Conservation (phyloP, 257 asterid species). For the Nicotiana benthamiana region DNA sequence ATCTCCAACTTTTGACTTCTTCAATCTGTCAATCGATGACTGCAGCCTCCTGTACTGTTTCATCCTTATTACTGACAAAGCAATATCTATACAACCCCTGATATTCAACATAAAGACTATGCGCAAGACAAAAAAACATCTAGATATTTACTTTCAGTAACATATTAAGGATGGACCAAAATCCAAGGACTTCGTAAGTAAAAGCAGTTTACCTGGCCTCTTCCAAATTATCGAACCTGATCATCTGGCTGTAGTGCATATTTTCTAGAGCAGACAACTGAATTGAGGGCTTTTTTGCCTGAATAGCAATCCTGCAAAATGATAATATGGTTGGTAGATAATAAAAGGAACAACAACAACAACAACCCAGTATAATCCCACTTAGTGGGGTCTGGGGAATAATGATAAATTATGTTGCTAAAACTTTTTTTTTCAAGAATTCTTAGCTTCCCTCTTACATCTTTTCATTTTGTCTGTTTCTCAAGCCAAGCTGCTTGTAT, state of each 20-base stretch:
- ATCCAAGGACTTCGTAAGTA: background rate
- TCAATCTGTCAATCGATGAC: slow-evolving; percentile 47
- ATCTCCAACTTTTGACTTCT: slow-evolving; percentile 36
- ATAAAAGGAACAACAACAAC: background rate
- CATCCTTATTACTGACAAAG: slow-evolving; percentile 2
- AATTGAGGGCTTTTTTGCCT: slow-evolving; percentile 48
- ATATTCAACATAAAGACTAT: background rate
- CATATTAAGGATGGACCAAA: slow-evolving; percentile 3
- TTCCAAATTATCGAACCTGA: slow-evolving; percentile 78
- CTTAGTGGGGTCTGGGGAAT: no score
- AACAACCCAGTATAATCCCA: no score
- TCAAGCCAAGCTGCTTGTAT: background rate
- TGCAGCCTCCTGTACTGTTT: slow-evolving; percentile 55
- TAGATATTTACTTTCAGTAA: background rate
- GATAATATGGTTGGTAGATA: background rate
- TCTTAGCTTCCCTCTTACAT: background rate
- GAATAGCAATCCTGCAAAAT: slow-evolving; percentile 54
- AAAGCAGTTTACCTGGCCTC: slow-evolving; percentile 56
- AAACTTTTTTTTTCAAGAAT: background rate
- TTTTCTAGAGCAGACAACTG: slow-evolving; percentile 86
- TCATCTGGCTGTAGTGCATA: slow-evolving; percentile 91
- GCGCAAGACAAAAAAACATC: background rate
- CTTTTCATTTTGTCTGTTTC: background rate
- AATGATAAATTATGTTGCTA: background rate
- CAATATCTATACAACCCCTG: background rate